Evolutionary conservation across 331 rosid genomes (phyloP).

Genomic region (Rhamnella rubrinervis): DNA sequence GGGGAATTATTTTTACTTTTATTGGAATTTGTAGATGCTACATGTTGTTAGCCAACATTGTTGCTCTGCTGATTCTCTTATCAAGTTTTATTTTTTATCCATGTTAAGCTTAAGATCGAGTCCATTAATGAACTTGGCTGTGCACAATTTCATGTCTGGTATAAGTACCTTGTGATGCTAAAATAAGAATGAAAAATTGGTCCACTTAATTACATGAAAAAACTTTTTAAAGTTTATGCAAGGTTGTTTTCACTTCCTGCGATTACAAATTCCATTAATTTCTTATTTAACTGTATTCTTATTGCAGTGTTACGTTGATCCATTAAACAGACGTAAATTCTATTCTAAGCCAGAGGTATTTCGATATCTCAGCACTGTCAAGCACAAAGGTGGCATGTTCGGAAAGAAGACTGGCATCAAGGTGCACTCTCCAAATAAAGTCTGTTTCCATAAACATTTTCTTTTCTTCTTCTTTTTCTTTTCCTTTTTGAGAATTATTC

Average conservation of each 20-base stretch:
- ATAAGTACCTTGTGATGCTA: too few species aligned
- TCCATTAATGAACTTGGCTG: background rate
- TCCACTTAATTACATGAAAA: background rate
- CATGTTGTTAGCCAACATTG: background rate
- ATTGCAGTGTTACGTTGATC: constrained; percentile 76
- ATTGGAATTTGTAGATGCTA: too few species aligned
- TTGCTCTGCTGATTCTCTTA: background rate
- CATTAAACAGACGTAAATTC: constrained; percentile 52
- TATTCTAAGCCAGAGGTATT: constrained; percentile 87
- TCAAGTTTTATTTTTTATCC: background rate
- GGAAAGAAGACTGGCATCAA: constrained; percentile 30
- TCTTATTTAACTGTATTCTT: constrained; percentile 15
- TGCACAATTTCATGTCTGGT: background rate
- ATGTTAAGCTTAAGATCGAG: background rate
- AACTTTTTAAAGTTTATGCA: background rate
- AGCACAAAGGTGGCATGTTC: constrained; percentile 32
- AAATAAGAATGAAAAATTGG: too few species aligned
- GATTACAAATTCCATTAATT: constrained; percentile 1
- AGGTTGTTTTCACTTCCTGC: constrained; percentile 5
- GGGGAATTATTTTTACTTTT: background rate
- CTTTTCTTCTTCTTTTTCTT: constrained; percentile 10
- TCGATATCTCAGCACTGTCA: constrained; percentile 57
- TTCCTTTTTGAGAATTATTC: constrained; percentile 3
- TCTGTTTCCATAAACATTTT: constrained; percentile 32
- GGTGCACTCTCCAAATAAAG: constrained; percentile 41